Evolutionary conservation across 192 early-diverging fungal species (phyloP).

Genomic region (Coemansia sp.): DNA sequence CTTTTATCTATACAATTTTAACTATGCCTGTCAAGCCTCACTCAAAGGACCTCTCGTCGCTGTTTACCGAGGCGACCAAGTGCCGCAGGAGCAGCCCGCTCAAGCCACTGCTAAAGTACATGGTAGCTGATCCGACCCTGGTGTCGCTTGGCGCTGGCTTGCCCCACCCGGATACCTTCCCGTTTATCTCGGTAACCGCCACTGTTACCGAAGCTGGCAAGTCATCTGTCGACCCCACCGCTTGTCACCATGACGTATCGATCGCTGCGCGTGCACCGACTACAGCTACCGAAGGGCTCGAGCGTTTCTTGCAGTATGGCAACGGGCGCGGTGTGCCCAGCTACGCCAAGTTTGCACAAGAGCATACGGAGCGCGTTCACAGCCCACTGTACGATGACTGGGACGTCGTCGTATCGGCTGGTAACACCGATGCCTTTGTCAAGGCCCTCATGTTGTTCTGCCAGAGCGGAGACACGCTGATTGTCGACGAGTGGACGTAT

Average conservation of each 20-base stretch:
- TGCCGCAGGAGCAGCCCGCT: slow-evolving; percentile 49
- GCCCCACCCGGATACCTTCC: slow-evolving; percentile 67
- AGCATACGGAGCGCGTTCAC: slow-evolving; percentile 55
- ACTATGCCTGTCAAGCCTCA: slow-evolving; percentile 25
- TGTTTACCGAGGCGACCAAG: slow-evolving; percentile 39
- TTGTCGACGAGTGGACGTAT: slow-evolving; percentile 69
- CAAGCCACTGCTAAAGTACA: slow-evolving; percentile 45
- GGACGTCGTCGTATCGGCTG: slow-evolving; percentile 64
- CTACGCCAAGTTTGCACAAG: slow-evolving; percentile 47
- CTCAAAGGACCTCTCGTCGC: slow-evolving; percentile 40
- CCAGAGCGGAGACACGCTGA: slow-evolving; percentile 58
- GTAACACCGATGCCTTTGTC: slow-evolving; percentile 63
- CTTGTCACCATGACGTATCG: slow-evolving; percentile 22
- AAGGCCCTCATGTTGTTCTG: slow-evolving; percentile 61
- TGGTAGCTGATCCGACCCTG: slow-evolving; percentile 52
- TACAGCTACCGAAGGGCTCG: slow-evolving; percentile 38
- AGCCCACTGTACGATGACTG: slow-evolving; percentile 60
- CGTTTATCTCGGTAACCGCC: slow-evolving; percentile 58
- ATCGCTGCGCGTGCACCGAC: slow-evolving; percentile 5
- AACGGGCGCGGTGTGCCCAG: slow-evolving; percentile 55
- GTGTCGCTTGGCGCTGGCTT: slow-evolving; percentile 72
- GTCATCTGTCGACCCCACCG: slow-evolving; percentile 57
- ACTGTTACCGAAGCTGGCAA: slow-evolving; percentile 59
- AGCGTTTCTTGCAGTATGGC: slow-evolving; percentile 64
- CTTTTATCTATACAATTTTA: background rate